Conservation (phyloP, 352 stramenopile species). For the Phytophthora constricta region DNA sequence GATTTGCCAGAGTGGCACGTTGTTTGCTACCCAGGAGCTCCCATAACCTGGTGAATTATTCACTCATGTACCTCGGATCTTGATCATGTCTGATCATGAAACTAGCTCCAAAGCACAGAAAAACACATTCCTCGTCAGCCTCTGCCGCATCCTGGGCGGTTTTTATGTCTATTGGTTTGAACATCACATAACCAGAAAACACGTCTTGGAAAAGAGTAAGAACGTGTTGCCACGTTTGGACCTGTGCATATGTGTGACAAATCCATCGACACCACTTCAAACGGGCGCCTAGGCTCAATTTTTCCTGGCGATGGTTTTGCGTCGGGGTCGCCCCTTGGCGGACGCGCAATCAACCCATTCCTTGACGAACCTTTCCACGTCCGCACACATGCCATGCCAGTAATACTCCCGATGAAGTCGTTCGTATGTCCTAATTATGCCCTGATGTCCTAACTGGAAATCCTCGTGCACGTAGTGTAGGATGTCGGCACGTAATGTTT, state of each 20-base stretch:
- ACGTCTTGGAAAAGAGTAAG: background rate
- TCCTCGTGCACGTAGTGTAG: background rate
- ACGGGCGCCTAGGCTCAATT: background rate
- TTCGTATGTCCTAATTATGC: background rate
- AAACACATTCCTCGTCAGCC: background rate
- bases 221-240: background rate
- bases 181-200: constrained; percentile 5
- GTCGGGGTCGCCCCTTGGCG: background rate
- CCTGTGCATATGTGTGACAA: background rate
- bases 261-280: constrained; percentile 9
- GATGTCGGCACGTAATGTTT: background rate
- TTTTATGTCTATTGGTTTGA: background rate
- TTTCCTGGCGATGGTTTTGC: background rate
- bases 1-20: background rate
- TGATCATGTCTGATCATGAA: background rate
- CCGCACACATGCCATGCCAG: background rate
- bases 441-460: background rate
- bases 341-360: background rate
- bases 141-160: constrained; percentile 8
- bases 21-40: background rate
- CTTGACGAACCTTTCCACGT: background rate
- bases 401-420: background rate
- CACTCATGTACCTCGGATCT: background rate
- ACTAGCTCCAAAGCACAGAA: background rate
- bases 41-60: background rate